phyloP scores from a whole-genome alignment of 2,329 filamentous ascomycete genomes.

The Colletotrichum gigasporum region DNA sequence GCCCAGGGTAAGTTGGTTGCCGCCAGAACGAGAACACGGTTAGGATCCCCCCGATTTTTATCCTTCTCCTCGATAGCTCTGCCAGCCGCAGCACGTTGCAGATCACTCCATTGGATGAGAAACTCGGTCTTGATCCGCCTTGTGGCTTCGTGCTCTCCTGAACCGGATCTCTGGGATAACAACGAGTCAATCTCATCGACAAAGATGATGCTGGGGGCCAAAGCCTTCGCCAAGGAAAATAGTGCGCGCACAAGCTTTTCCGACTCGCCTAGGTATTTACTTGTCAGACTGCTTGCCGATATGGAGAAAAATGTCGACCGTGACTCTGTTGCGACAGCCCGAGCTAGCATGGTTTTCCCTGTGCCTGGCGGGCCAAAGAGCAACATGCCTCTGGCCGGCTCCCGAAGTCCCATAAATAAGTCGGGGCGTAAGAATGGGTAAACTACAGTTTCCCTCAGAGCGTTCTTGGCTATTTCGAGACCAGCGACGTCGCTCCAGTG shows the following conservation, averaged over 20 bases:
- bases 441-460: conserved; percentile 93
- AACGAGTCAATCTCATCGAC: conserved; percentile 98
- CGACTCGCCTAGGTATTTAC: conserved; percentile 94
- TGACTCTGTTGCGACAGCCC: conserved; percentile 93
- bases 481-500: conserved; percentile 95
- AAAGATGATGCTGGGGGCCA: conserved; percentile 97
- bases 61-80: conserved; percentile 74
- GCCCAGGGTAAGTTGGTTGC: conserved; percentile 98
- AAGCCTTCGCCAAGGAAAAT: conserved; percentile 86
- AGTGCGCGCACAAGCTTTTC: conserved; percentile 95
- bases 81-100: conserved; percentile 91
- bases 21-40: conserved; percentile 88
- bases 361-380: conserved; percentile 98
- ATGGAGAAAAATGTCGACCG: conserved; percentile 97
- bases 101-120: conserved; percentile 94
- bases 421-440: conserved; percentile 97
- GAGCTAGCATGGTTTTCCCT: conserved; percentile 96
- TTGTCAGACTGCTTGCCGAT: conserved; percentile 91
- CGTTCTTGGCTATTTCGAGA: conserved; percentile 87
- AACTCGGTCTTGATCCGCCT: conserved; percentile 97
- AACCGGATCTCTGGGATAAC: conserved; percentile 82
- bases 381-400: conserved; percentile 94
- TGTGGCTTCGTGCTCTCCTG: conserved; percentile 91
- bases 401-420: conserved; percentile 92
- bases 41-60: conserved; percentile 81